phyloP scores from a whole-genome alignment of 1,139 yeast genomes.

The Starmera stellimalicola region DNA sequence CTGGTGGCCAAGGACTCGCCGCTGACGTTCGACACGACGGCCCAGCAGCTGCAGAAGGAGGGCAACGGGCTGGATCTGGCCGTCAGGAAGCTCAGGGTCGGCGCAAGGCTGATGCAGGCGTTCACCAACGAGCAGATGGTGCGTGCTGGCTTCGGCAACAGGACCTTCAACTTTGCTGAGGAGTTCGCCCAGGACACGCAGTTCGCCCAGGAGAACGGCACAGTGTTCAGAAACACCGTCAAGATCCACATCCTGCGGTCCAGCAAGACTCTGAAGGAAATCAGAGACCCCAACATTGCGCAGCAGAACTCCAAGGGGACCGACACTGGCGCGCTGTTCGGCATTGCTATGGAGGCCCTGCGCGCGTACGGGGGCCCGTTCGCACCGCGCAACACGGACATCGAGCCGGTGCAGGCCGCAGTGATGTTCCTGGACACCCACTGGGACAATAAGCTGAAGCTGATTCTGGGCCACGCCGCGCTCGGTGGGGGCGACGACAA shows the following conservation, averaged over 20 bases:
- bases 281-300: slow-evolving; percentile 72
- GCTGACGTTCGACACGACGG: slow-evolving; percentile 55
- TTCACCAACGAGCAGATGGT: slow-evolving; percentile 90
- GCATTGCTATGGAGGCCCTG: slow-evolving; percentile 71
- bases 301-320: slow-evolving; percentile 76
- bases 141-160: slow-evolving; percentile 65
- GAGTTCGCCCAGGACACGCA: slow-evolving; percentile 46
- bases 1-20: slow-evolving; percentile 74
- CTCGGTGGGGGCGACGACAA: slow-evolving; percentile 78
- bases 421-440: slow-evolving; percentile 78
- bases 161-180: slow-evolving; percentile 74
- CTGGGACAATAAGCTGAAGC: slow-evolving; percentile 53
- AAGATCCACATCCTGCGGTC: slow-evolving; percentile 70
- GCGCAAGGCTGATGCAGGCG: slow-evolving; percentile 87
- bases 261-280: slow-evolving; percentile 56
- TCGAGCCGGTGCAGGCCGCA: slow-evolving; percentile 64
- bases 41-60: slow-evolving; percentile 41
- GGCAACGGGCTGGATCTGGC: slow-evolving; percentile 72
- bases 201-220: slow-evolving; percentile 30
- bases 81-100: slow-evolving; percentile 65
- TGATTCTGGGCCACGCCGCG: slow-evolving; percentile 86
- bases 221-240: slow-evolving; percentile 46
- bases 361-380: slow-evolving; percentile 45
- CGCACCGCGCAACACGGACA: slow-evolving; percentile 24
- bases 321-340: slow-evolving; percentile 66